Base-by-base conservation (phyloP, 768 basidiomycete species). In the Lanmaoa pseudosensibilis region DNA sequence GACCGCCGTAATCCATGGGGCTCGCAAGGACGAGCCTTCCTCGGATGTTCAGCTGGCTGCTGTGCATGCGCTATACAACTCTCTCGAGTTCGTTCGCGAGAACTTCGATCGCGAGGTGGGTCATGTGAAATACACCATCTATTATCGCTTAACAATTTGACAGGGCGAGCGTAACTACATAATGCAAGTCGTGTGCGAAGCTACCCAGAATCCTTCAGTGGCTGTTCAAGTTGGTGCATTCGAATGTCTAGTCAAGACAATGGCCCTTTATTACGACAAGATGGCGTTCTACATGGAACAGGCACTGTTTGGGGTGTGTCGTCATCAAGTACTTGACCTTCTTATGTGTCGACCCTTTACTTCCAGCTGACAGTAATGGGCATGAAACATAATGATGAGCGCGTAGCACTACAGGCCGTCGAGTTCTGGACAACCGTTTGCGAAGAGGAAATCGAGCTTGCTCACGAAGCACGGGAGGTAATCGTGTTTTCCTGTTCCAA, bases 391-490 rank as follows among this genome's bases (percentile, higher is more conserved):
- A 73, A 76, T 8, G 94, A 98, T 61, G 94, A 97, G 65, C 78
- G 85, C 8, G 95, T 99, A 37, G 93, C 94, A 0, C 74, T 98
- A 30, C 97, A 99, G 72, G 97, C 97, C 23, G 88, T 99, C 50
- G 97, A 99, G 69, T 99, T 99, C 74, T 99, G 97, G 97, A 95
- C 95, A 5, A 98, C 96, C 9, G 96, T 98, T 2, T 98, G 94
- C 67, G 96, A 99, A 70, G 93, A 97, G 71, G 97, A 99, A 72
- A 86, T 94, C 23, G 95, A 98, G 55, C 78, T 98, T 46, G 87
- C 89, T 19, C 81, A 93, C 62, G 95, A 98, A 68, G 91, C 91
- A 2, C 88, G 92, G 59, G 96, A 98, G 79, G 93, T 92, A 67
- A 53, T 78, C 69, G 2, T 12, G 27, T 23, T 46, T 23, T 45